Evolutionary conservation across 1,284 basidiomycete species (phyloP).

Genomic region (Somion occarium): DNA sequence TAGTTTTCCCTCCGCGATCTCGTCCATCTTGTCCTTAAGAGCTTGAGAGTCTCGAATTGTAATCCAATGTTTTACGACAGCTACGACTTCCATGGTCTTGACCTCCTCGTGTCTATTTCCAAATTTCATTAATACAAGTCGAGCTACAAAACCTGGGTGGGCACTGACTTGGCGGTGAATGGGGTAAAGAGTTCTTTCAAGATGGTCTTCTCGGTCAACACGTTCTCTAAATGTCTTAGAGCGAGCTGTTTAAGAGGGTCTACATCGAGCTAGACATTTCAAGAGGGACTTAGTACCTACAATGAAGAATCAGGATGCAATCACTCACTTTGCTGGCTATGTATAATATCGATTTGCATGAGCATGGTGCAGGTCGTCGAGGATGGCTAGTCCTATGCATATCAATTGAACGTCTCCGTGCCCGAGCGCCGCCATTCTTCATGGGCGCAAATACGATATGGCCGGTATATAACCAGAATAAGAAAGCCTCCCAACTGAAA

Average conservation of each 20-base stretch:
- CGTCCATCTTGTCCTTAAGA: constrained; percentile 8
- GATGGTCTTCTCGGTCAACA: constrained; percentile 12
- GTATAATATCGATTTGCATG: constrained; percentile 10
- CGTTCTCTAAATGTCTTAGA: constrained; percentile 13
- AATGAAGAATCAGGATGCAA: neutral
- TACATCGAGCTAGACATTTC: constrained; percentile 10
- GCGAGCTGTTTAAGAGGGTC: constrained; percentile 13
- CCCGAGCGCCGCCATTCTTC: neutral
- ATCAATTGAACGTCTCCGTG: constrained; percentile 2
- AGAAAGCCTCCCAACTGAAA: constrained; percentile 10
- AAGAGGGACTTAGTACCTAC: neutral
- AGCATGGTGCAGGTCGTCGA: constrained; percentile 5
- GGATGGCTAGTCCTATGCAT: constrained; percentile 1
- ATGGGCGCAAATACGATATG: constrained; percentile 10
- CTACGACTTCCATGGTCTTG: constrained; percentile 7
- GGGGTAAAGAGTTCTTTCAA: constrained; percentile 17
- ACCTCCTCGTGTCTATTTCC: constrained; percentile 10
- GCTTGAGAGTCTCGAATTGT: constrained; percentile 4
- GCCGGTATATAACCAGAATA: constrained; percentile 11
- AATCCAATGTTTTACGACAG: constrained; percentile 12
- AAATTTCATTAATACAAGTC: neutral
- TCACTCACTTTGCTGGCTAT: constrained; percentile 3
- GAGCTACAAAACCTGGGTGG: neutral
- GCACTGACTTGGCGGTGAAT: constrained; percentile 15
- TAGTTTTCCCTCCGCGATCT: constrained; percentile 9